These are phyloP conservation scores for Lentinula detonsa DNA, from an alignment of 768 basidiomycete genomes.

Conservation along the genomic window DNA sequence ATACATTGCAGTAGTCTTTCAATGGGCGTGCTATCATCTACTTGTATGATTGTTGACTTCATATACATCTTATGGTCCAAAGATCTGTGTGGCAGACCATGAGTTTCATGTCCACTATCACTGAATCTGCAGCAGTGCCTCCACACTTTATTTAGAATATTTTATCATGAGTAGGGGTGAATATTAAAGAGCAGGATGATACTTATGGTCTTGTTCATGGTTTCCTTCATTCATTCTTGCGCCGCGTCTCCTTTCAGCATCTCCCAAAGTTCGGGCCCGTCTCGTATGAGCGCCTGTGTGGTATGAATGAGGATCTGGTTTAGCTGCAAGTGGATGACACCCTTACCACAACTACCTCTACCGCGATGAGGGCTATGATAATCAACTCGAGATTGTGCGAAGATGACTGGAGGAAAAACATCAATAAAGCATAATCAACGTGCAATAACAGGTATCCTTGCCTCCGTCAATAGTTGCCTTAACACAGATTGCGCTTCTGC, in stretches of 20 bases:
- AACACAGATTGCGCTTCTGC: constrained; percentile 86
- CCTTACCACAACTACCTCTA: constrained; percentile 88
- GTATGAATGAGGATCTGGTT: neutral
- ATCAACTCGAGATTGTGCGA: constrained; percentile 92
- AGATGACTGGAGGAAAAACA: constrained; percentile 51
- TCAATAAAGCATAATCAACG: neutral
- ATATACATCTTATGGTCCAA: no score
- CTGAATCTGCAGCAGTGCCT: no score
- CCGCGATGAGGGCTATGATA: constrained; percentile 91
- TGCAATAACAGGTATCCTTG: constrained; percentile 18
- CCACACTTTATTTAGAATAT: no score
- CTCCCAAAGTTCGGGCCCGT: constrained; percentile 72
- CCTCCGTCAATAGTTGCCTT: constrained; percentile 85
- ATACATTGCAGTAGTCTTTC: no score
- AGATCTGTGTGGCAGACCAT: no score
- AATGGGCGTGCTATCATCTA: no score
- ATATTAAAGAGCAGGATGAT: no score
- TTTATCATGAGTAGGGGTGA: no score
- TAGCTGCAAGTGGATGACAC: neutral
- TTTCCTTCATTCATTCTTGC: neutral
- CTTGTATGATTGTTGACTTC: no score
- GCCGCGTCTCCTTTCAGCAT: constrained; percentile 22
- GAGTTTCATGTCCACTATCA: no score
- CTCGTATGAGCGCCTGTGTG: constrained; percentile 63
- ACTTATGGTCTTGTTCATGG: no score